Conservation (phyloP, 768 basidiomycete genomes). For the Rhodotorula graminis region DNA sequence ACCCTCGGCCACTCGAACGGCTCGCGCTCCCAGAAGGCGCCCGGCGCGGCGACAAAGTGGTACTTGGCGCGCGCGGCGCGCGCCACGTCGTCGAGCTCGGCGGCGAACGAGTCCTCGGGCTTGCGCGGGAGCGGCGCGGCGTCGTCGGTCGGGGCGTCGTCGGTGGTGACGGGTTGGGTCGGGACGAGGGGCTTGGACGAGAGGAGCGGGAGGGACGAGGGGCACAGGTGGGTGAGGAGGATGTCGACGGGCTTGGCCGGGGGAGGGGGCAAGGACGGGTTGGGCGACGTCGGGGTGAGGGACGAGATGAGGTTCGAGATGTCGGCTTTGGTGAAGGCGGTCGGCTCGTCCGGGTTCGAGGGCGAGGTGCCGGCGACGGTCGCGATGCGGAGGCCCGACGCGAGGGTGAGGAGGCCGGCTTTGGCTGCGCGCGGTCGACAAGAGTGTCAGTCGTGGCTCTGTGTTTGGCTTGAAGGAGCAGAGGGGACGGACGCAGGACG, state of each 20-base stretch:
- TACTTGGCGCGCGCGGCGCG: slow-evolving; percentile 65
- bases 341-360: slow-evolving; percentile 51
- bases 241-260: slow-evolving; percentile 70
- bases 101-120: slow-evolving; percentile 48
- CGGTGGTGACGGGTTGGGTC: slow-evolving; percentile 42
- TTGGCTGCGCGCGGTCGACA: slow-evolving; percentile 5
- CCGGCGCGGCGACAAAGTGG: slow-evolving; percentile 68
- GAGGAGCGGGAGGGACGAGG: slow-evolving; percentile 60
- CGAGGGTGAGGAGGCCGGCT: slow-evolving; percentile 22
- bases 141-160: too few species aligned
- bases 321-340: slow-evolving; percentile 17
- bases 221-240: slow-evolving; percentile 74
- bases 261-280: slow-evolving; percentile 60
- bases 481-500: slow-evolving; percentile 62
- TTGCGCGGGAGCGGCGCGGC: slow-evolving; percentile 11
- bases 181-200: slow-evolving; percentile 56
- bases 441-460: neutral
- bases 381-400: slow-evolving; percentile 41
- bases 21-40: slow-evolving; percentile 92
- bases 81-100: slow-evolving; percentile 63
- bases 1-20: slow-evolving; percentile 72
- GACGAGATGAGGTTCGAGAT: slow-evolving; percentile 38
- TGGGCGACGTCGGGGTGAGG: slow-evolving; percentile 54
- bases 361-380: slow-evolving; percentile 64
- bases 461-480: neutral